Percentiles rank a stretch among this genome's conserved stretches.
These are phyloP conservation scores for Fomitopsis serialis DNA, from an alignment of 768 basidiomycete species.

Conservation along the genomic window DNA sequence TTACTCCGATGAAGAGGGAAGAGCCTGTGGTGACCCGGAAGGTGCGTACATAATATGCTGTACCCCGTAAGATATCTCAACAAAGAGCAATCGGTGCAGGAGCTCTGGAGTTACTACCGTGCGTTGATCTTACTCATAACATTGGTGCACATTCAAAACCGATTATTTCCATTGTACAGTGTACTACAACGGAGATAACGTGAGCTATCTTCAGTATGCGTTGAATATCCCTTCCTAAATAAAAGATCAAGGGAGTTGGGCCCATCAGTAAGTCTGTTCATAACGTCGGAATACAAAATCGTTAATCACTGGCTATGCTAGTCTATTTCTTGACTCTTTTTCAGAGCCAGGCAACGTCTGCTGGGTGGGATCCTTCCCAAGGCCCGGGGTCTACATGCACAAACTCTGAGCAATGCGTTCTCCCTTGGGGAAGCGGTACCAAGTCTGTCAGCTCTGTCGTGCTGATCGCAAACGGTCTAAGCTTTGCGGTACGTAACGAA, in stretches of 20 bases:
- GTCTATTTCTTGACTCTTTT: constrained; percentile 71
- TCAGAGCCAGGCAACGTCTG: constrained; percentile 62
- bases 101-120: constrained; percentile 82
- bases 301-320: not conserved
- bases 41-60: constrained; percentile 9
- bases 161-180: constrained; percentile 34
- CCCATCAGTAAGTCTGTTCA: constrained; percentile 35
- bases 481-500: constrained; percentile 68
- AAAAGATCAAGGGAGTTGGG: constrained; percentile 51
- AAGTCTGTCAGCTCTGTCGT: constrained; percentile 73
- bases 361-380: constrained; percentile 68
- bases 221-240: not conserved
- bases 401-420: constrained; percentile 68
- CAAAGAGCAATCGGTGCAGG: constrained; percentile 22
- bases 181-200: constrained; percentile 80
- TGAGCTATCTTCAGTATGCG: constrained; percentile 23
- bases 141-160: not conserved
- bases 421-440: constrained; percentile 74
- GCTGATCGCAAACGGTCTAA: constrained; percentile 67
- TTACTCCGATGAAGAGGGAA: constrained; percentile 22
- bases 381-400: constrained; percentile 70
- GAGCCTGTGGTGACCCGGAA: constrained; percentile 68
- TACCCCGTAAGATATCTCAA: too few relatives aligned
- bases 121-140: constrained; percentile 19
- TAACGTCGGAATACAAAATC: not conserved